Evolutionary conservation across 2,329 filamentous ascomycete species (phyloP).

Genomic region (Aspergillus sp.): DNA sequence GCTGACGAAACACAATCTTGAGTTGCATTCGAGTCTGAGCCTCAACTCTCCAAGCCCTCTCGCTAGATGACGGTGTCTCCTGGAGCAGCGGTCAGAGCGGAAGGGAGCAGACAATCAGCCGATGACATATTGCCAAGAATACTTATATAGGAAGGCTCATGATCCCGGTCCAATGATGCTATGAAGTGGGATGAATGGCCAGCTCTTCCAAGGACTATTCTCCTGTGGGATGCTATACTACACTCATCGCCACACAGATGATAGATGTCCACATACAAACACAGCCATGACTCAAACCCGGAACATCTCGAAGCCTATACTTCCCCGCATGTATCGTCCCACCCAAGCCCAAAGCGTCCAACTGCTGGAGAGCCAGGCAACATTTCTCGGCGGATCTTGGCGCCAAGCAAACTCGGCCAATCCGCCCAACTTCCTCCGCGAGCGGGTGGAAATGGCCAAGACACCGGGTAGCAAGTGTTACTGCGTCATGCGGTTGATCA

Average conservation of each 20-base stretch:
- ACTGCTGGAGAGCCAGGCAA: no score
- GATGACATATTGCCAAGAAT: not conserved
- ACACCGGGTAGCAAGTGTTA: not conserved
- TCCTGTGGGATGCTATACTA: no score
- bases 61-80: not conserved
- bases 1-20: not conserved
- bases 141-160: not conserved
- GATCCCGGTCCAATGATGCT: not conserved
- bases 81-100: not conserved
- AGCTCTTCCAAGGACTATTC: no score
- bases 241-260: no score
- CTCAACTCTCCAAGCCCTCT: not conserved
- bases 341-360: no score
- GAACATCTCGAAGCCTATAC: not conserved
- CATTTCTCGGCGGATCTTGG: not conserved
- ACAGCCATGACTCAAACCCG: not conserved
- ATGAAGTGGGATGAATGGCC: not conserved
- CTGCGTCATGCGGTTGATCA: not conserved
- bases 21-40: not conserved
- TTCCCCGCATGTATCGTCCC: no score
- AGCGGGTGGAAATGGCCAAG: not conserved
- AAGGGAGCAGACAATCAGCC: not conserved
- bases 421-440: not conserved
- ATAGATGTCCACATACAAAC: no score
- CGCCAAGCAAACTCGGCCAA: not conserved